Percentiles rank a stretch among this genome's conserved stretches.
Evolutionary conservation across 306 rosid species (phyloP).

Genomic region (Vigna angularis): DNA sequence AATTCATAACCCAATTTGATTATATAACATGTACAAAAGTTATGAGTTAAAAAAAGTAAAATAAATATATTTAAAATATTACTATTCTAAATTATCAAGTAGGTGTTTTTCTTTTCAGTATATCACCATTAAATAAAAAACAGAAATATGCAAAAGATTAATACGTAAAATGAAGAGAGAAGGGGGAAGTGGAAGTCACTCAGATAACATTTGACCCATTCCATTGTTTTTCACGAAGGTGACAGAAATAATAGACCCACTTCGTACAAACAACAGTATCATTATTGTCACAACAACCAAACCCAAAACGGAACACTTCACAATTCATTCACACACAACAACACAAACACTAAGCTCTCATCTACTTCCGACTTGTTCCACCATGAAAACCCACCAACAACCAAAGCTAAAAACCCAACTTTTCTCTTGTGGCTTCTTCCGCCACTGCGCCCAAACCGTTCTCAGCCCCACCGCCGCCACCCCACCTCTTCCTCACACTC

Average conservation of each 20-base stretch:
- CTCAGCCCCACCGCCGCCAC: conserved; percentile 74
- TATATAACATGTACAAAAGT: too few species aligned
- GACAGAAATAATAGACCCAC: conserved; percentile 40
- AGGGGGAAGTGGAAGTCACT: neutral
- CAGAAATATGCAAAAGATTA: neutral
- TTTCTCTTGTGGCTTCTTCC: conserved; percentile 90
- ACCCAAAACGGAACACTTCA: neutral
- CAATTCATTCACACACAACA: neutral
- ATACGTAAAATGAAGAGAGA: too few species aligned
- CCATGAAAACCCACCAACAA: conserved; percentile 72
- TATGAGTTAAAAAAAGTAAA: too few species aligned
- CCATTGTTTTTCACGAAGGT: conserved; percentile 40
- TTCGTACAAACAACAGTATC: conserved; percentile 21
- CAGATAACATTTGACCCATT: neutral
- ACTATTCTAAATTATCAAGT: too few species aligned
- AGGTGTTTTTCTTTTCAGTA: too few species aligned
- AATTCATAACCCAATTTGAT: too few species aligned
- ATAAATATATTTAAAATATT: too few species aligned
- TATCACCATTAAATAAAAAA: neutral
- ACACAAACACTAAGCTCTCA: neutral
- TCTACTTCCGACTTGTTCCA: neutral
- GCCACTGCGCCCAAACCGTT: conserved; percentile 87
- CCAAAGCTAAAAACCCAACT: conserved; percentile 93
- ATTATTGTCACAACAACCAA: neutral
- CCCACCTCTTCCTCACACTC: conserved; percentile 54